Evolutionary conservation across 805 yeast genomes (phyloP), one percentile per base, ranked within the genome.

Genomic region (Metschnikowia orientalis): DNA sequence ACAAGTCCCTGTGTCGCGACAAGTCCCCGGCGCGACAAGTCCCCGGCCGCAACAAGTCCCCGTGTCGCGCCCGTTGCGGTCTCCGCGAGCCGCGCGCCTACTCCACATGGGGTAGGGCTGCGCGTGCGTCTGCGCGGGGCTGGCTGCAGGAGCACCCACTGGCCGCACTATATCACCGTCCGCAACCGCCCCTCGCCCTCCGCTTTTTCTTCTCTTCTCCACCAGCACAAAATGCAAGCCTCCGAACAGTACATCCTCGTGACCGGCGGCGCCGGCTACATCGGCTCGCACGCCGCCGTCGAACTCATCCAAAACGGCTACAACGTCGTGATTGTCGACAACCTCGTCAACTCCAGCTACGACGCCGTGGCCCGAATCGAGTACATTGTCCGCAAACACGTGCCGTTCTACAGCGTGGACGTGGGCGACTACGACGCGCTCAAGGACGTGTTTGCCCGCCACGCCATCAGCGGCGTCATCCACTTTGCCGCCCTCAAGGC

Each of bases 231-330:
- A n/a, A n/a, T n/a, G n/a, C n/a, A n/a, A n/a, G 4, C 30, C 26
- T 7, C 26, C 3, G 18, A 34, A 17, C 28, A 38, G 6, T 65
- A 64, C 53, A 75, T 80, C 27, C 63, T 82, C 34, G 89, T 84
- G 18, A 82, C 92, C 14, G 94, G 94, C 27, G 94, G 94, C 29
- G 85, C 90, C 17, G 92, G 95, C 13, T 84, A 84, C 59, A 82
- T 85, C 50, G 94, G 92, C 16, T 80, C 90, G 7, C 92, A 84
- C 53, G 80, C 90, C 1, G 84, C 73, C 11, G 75, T 77, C 29
- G 82, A 76, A 47, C 67, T 80, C 33, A 53, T 79, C 30, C 69
- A 72, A 39, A 67, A 73, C 32, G 86, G 85, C 16, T 71, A 77
- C 48, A 70, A 79, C 18, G 86, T 82, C 19, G 78, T 84, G n/a